phyloP scores from a whole-genome alignment of 306 rosid species.

The Vigna unguiculata region DNA sequence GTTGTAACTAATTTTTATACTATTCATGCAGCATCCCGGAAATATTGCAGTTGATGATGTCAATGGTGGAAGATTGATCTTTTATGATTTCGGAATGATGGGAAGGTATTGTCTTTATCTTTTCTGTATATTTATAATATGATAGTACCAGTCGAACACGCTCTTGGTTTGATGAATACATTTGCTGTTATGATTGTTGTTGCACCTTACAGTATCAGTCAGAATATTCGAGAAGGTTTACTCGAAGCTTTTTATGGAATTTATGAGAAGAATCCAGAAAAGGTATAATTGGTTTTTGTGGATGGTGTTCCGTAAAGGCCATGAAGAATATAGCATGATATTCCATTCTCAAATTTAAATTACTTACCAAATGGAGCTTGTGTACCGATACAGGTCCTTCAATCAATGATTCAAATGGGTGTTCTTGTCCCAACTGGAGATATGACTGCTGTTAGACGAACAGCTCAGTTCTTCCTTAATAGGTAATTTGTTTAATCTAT shows the following conservation, averaged over 20 bases:
- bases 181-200: slow-evolving; percentile 41
- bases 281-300: slow-evolving; percentile 62
- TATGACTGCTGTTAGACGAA: slow-evolving; percentile 97
- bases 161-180: slow-evolving; percentile 35
- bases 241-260: slow-evolving; percentile 94
- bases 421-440: slow-evolving; percentile 99
- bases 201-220: slow-evolving; percentile 78
- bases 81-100: slow-evolving; percentile 99
- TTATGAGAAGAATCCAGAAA: slow-evolving; percentile 96
- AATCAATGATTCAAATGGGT: slow-evolving; percentile 98
- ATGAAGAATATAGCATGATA: slow-evolving; percentile 28
- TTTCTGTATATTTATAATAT: slow-evolving; percentile 30
- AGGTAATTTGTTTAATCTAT: slow-evolving; percentile 61
- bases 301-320: slow-evolving; percentile 32
- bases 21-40: slow-evolving; percentile 88
- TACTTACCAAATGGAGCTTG: slow-evolving; percentile 45
- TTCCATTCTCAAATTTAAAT: slow-evolving; percentile 29
- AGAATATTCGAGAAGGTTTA: slow-evolving; percentile 93
- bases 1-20: slow-evolving; percentile 15
- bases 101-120: slow-evolving; percentile 73
- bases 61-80: slow-evolving; percentile 99
- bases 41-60: slow-evolving; percentile 99
- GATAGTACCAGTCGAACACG: slow-evolving; percentile 5
- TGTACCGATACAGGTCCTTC: slow-evolving; percentile 77
- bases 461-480: slow-evolving; percentile 93